phyloP scores from a whole-genome alignment of 257 asterid genomes.

The Solanum virginianum region DNA sequence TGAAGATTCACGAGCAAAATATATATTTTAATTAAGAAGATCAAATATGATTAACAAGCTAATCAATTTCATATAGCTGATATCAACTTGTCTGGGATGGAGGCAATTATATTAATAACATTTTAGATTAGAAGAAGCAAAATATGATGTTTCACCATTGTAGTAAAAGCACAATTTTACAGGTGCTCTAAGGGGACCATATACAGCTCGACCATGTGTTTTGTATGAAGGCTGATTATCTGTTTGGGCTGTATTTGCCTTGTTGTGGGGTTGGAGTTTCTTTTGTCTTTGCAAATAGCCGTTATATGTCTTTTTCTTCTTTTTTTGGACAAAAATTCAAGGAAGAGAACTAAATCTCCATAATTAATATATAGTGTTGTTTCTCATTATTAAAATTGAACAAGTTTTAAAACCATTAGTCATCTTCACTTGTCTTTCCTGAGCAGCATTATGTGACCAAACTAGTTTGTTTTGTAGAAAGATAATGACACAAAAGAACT shows the following conservation, averaged over 20 bases:
- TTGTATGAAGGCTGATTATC: conserved; percentile 22
- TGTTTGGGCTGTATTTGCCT: neutral
- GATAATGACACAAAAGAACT: neutral
- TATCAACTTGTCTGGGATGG: no score
- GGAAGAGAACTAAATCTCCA: no score
- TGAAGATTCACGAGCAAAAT: no score
- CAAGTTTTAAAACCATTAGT: neutral
- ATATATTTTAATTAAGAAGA: no score
- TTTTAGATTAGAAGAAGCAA: no score
- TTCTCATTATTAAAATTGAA: neutral
- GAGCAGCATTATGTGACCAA: neutral
- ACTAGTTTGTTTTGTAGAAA: neutral
- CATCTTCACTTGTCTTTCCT: neutral
- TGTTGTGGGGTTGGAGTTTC: neutral
- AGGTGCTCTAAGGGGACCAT: conserved; percentile 5
- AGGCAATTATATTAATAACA: no score
- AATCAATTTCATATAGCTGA: no score
- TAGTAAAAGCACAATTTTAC: no score
- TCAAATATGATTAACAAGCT: no score
- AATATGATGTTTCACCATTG: no score
- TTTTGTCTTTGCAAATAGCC: neutral
- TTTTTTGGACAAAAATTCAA: neutral
- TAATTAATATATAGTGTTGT: no score
- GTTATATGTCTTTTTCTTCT: neutral
- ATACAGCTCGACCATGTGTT: conserved; percentile 58